Base-by-base conservation (phyloP, 192 early-diverging fungal genomes). In the Phlyctochytrium bullatum region DNA sequence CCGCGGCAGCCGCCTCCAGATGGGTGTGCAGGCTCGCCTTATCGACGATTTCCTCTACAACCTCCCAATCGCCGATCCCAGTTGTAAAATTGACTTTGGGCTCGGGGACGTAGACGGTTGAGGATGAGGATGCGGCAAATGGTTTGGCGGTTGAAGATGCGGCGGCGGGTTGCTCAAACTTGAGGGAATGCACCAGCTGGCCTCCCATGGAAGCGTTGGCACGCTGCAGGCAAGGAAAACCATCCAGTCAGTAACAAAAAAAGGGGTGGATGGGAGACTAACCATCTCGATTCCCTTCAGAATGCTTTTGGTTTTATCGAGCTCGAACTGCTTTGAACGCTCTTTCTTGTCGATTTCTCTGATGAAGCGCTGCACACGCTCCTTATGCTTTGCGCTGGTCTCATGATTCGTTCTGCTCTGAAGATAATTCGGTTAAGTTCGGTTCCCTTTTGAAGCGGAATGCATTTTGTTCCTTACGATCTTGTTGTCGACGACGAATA, bases 401-500 rank as follows among this genome's bases (percentile, higher is more conserved):
- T 50, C 40, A 50, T 50, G 40, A n/a, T 50, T 50, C 40, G 10
- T 50, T 50, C 40, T 50, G 40, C 12, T 14, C 40, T 50, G n/a
- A 10, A 50, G n/a, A 50, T 50, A 14, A 14, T 10, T 50, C n/a
- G 40, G 40, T 14, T n/a, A n/a, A n/a, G n/a, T n/a, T n/a, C n/a
- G n/a, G n/a, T n/a, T n/a, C n/a, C n/a, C 40, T 10, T 14, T 50
- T 14, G 40, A 50, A 50, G n/a, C 40, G n/a, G 12, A 50, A 50
- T 14, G 40, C 40, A 50, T n/a, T 14, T 10, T 14, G n/a, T 50
- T 50, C 40, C 40, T 50, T 50, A 61, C 60, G 60, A 61, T 61
- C 14, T 61, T 61, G 14, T 61, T 61, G 60, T 61, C 60, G 60
- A 34, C 35, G 2, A 61, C 34, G 34, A 61, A 61, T 29, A 61